Conservation (phyloP, 371 early-diverging fungal genomes). For the Nematocida sp. region DNA sequence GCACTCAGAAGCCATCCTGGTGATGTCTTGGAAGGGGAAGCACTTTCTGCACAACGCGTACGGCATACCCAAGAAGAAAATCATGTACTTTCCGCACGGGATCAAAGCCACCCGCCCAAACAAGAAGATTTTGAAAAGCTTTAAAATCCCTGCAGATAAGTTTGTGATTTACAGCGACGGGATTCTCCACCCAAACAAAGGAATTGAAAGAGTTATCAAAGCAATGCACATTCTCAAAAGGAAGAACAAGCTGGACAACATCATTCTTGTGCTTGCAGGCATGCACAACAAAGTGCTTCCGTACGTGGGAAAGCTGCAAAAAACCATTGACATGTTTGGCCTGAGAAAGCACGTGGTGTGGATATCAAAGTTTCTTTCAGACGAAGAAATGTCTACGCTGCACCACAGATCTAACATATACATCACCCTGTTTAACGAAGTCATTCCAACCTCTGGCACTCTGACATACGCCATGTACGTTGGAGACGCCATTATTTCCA, state of each 20-base stretch:
- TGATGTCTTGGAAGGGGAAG: constrained; percentile 33
- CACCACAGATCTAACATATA: constrained; percentile 10
- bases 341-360: neutral
- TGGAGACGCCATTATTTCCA: constrained; percentile 15
- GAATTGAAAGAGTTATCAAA: neutral
- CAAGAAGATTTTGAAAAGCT: neutral
- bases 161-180: constrained; percentile 16
- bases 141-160: neutral
- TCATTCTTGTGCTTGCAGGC: constrained; percentile 6
- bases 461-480: constrained; percentile 25
- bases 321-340: neutral
- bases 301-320: neutral
- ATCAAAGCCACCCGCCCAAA: neutral
- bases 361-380: constrained; percentile 5
- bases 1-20: neutral
- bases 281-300: neutral
- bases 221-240: constrained; percentile 2
- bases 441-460: constrained; percentile 19
- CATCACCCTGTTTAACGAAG: constrained; percentile 26
- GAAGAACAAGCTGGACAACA: neutral
- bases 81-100: constrained; percentile 17
- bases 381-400: constrained; percentile 19
- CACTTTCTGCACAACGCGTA: constrained; percentile 24
- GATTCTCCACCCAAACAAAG: constrained; percentile 13
- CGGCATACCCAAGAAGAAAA: constrained; percentile 15